phyloP scores from a whole-genome alignment of 1,284 basidiomycete genomes.

The Cutaneotrichosporon cutaneum region DNA sequence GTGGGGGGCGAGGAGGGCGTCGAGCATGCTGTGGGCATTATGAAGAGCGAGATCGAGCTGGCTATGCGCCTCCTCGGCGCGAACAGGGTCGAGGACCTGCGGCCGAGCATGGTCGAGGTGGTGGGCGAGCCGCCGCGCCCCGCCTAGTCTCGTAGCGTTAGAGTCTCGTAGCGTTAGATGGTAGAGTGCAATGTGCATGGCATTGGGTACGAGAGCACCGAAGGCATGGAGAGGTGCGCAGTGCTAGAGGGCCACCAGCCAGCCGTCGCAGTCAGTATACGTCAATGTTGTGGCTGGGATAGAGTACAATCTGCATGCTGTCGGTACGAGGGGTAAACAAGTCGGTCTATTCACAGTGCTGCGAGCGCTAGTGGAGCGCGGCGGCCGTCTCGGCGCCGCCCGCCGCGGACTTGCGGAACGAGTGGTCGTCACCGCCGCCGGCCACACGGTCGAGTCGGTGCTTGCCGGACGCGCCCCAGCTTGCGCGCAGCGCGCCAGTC shows the following conservation, averaged over 20 bases:
- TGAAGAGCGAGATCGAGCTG: conserved; percentile 60
- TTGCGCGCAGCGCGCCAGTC: neutral
- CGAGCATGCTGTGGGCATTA: conserved; percentile 61
- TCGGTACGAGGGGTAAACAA: no score
- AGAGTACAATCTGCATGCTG: conserved; percentile 10
- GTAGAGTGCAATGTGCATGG: neutral
- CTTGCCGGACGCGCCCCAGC: neutral
- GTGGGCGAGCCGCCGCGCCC: conserved; percentile 26
- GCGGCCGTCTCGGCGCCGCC: conserved; percentile 4
- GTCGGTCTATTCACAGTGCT: neutral
- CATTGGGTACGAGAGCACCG: no score
- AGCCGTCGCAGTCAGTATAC: no score
- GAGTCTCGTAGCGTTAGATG: neutral
- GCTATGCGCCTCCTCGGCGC: conserved; percentile 78
- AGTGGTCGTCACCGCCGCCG: neutral
- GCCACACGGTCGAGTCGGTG: conserved; percentile 1
- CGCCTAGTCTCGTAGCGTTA: neutral
- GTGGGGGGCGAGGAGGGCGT: conserved; percentile 83
- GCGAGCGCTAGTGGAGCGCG: neutral
- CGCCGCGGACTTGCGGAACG: conserved; percentile 1
- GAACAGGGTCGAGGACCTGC: conserved; percentile 58
- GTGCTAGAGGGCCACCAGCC: no score
- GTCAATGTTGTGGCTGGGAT: no score
- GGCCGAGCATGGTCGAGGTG: conserved; percentile 51
- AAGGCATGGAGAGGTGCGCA: no score